These are phyloP conservation scores for Cryptosporidium sp. DNA, from an alignment of 169 alveolate genomes.

Conservation along the genomic window DNA sequence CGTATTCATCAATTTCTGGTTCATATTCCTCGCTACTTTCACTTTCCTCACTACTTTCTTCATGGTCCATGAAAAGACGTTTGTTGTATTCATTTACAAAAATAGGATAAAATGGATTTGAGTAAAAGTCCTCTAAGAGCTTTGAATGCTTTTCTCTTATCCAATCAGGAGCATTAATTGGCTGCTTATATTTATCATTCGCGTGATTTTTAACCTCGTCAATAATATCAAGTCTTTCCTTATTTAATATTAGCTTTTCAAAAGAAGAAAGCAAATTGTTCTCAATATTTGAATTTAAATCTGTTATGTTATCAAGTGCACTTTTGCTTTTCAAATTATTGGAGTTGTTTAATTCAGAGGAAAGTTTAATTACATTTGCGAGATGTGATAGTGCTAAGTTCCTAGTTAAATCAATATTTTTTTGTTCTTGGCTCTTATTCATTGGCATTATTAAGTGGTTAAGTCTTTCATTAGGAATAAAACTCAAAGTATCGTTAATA, in stretches of 20 bases:
- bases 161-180: conserved; percentile 60
- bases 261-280: conserved; percentile 27
- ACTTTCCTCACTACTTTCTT: conserved; percentile 19
- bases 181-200: conserved; percentile 22
- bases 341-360: not conserved
- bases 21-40: conserved; percentile 26
- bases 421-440: conserved; percentile 42
- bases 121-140: conserved; percentile 61
- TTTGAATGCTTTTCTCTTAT: conserved; percentile 36
- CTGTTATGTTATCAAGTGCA: conserved; percentile 16
- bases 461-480: conserved; percentile 23
- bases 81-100: conserved; percentile 68
- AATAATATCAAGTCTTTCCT: conserved; percentile 19
- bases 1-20: conserved; percentile 24
- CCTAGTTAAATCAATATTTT: conserved; percentile 22
- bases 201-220: conserved; percentile 36
- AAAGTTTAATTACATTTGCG: conserved; percentile 18
- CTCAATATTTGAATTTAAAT: not conserved
- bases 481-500: conserved; percentile 22
- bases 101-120: conserved; percentile 67
- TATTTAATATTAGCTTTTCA: conserved; percentile 26
- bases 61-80: conserved; percentile 5
- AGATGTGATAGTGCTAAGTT: conserved; percentile 52
- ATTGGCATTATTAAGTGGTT: conserved; percentile 23
- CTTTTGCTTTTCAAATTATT: not conserved